Evolutionary conservation across 768 basidiomycete species (phyloP).

Genomic region (Chalciporus piperatus): DNA sequence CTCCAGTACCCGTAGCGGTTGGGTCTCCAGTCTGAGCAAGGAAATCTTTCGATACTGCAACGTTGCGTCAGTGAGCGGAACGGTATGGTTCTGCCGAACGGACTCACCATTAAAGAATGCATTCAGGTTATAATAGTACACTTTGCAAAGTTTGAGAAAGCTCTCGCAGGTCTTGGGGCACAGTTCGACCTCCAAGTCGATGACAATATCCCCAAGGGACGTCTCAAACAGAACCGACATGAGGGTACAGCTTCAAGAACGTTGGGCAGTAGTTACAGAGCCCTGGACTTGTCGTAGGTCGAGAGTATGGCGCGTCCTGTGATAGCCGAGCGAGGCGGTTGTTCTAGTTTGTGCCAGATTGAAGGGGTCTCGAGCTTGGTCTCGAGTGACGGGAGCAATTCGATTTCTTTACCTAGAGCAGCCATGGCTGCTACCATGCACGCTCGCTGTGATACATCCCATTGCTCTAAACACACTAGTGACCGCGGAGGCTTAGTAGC

Average conservation of each 20-base stretch:
- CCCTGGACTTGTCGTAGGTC: no score
- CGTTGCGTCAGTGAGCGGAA: not conserved
- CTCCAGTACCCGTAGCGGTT: slow-evolving; percentile 90
- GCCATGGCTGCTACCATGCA: no score
- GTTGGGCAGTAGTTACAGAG: no score
- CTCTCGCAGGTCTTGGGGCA: slow-evolving; percentile 94
- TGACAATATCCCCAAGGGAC: slow-evolving; percentile 93
- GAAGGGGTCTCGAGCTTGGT: no score
- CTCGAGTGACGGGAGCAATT: no score
- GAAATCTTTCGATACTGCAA: slow-evolving; percentile 91
- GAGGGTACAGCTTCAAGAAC: not conserved
- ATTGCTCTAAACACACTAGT: no score
- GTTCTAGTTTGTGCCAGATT: no score
- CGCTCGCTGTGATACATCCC: no score
- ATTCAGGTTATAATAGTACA: slow-evolving; percentile 95
- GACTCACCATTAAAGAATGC: slow-evolving; percentile 95
- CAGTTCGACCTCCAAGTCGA: slow-evolving; percentile 87
- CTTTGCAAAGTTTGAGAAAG: slow-evolving; percentile 96
- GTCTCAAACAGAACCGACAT: slow-evolving; percentile 99
- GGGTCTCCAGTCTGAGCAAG: slow-evolving; percentile 97
- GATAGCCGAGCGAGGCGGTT: no score
- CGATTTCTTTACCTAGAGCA: no score
- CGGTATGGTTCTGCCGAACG: not conserved
- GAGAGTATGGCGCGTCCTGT: no score
- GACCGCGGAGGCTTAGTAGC: no score